Evolutionary conservation across 371 early-diverging fungal genomes (phyloP), one percentile per base, ranked within the genome.

Genomic region (Apophysomyces elegans): DNA sequence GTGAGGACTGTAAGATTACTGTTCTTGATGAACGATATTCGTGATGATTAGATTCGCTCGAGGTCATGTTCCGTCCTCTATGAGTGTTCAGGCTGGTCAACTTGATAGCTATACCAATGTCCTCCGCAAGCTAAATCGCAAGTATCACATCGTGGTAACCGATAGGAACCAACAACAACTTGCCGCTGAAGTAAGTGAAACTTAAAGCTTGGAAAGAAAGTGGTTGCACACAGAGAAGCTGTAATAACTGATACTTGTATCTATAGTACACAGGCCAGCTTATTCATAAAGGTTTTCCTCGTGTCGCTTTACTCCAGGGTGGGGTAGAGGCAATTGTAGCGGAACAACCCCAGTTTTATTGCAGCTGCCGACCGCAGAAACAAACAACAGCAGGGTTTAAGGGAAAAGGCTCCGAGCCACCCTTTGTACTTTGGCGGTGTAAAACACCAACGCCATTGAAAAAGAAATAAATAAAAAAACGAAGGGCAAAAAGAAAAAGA

Each of bases 61-160:
- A 26, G 88, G 86, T 0, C 90, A 89, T 73, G 69, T 86, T 26
- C 86, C 85, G 12, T 79, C 80, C 12, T 86, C 88, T 8, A 82
- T 87, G 64, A 85, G 86, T 58, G 80, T 88, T 43, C 71, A 78
- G 32, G 71, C 79, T 2, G 12, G 69, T 1, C 87, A 87, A 8
- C 60, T 89, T 21, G 70, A 77, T 0, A 76, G 75, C 37, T 77
- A 85, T 62, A 72, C 84, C 1, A 73, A 73, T 5, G 78, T 84
- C 26, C 62, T 89, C 4, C 76, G 70, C 62, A 86, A 84, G 44
- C 68, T 87, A 47, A 86, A 85, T 59, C 80, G 83, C 57, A 88
- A 84, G 54, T 87, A 88, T 60, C 81, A 87, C 43, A 65, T 88
- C 1, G 84, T 89, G 1, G 68, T 89, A 38, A 80, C 84, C 2